Base-by-base conservation (phyloP, 2,329 filamentous ascomycete genomes). In the Thelonectria rubi region DNA sequence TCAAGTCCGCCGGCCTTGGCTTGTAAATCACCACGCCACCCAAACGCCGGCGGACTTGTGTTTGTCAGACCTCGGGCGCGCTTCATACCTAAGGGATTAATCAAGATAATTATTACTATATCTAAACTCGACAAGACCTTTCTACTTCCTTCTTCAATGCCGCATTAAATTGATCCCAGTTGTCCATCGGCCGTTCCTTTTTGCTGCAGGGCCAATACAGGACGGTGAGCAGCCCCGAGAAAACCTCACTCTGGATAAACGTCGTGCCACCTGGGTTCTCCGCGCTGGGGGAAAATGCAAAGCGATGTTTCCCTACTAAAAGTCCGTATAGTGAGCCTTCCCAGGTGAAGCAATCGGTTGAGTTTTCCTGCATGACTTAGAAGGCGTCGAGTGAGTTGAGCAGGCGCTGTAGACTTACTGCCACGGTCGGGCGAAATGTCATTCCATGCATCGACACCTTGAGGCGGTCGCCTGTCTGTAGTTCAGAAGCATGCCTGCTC, bases 161-260 rank as follows among this genome's bases (percentile, higher is more conserved):
- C 9, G 14, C 37, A 50, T 65, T 65, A 17, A 65, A 65, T 12
- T 42, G 9, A 47, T 62, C 53, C 61, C 61, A 65, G 21, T 58
- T 58, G 15, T 43, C 15, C 24, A 42, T 50, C 5, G 46, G 43
- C 14, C 37, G 42, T n/a, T 60, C 32, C 14, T 58, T 51, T 8
- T 64, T 60, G 21, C 55, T 55, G 62, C 57, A 60, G 1, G 60
- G 21, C 59, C 55, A 58, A 11, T 49, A 60, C 8, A 59, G 39
- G 34, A 55, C 34, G n/a, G 59, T 26, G 6, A 45, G 42, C 12
- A 21, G 14, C 2, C 64, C 65, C 2, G 24, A 18, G 12, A 62
- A 68, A 1, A 60, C 55, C 17, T 68, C 64, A 2, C 42, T 48
- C 24, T 66, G 65, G 12, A 62, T 49, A 43, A 68, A 66, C 1